These are phyloP conservation scores for Kandelia obovata DNA, from an alignment of 345 rosid species.

Conservation along the genomic window DNA sequence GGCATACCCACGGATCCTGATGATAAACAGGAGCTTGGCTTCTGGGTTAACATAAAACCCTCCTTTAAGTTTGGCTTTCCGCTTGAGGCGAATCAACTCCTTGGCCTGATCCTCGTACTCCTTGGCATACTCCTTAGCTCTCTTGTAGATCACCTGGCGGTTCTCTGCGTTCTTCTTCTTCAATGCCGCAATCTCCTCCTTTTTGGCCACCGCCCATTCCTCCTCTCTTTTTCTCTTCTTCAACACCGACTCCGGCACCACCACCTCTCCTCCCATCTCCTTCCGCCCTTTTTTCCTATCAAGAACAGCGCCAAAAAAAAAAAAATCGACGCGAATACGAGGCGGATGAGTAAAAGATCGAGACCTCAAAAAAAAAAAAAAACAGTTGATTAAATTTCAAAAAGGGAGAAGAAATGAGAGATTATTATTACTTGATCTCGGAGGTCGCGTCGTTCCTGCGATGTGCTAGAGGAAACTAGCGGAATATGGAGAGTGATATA, in stretches of 20 bases:
- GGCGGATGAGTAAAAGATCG: background rate
- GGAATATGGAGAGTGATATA: background rate
- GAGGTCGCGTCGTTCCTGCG: background rate
- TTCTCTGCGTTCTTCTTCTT: conserved; percentile 60
- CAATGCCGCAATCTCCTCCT: conserved; percentile 36
- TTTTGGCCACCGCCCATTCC: conserved; percentile 60
- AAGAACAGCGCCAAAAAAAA: too few relatives aligned
- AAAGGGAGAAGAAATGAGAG: background rate
- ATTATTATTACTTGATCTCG: background rate
- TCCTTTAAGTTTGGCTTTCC: conserved; percentile 74
- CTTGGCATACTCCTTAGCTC: conserved; percentile 55
- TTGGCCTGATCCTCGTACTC: conserved; percentile 60
- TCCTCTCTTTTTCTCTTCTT: conserved; percentile 77
- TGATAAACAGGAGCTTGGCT: conserved; percentile 65
- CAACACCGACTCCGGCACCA: conserved; percentile 73
- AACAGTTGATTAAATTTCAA: background rate
- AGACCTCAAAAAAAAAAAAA: background rate
- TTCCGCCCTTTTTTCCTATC: background rate
- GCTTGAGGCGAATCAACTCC: conserved; percentile 56
- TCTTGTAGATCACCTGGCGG: conserved; percentile 53
- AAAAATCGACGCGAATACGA: background rate
- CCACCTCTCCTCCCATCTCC: conserved; percentile 45
- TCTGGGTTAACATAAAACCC: conserved; percentile 83
- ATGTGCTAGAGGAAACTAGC: background rate
- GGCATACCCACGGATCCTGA: conserved; percentile 71